Base-by-base conservation (phyloP, 495 filamentous ascomycete species). In the Parathielavia appendiculata region DNA sequence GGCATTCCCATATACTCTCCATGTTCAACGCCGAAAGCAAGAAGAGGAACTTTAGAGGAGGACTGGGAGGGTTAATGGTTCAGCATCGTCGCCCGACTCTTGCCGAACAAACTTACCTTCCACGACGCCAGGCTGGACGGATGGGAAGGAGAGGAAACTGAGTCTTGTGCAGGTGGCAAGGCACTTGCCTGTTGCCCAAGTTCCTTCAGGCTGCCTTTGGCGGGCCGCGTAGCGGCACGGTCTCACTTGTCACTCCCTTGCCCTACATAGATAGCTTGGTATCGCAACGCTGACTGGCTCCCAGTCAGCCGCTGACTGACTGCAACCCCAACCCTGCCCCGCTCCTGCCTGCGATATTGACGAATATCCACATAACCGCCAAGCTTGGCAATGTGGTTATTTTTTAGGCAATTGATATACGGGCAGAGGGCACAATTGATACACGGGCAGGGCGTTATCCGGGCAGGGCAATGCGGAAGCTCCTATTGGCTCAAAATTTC, bases 261-360 rank as follows among this genome's bases (percentile, higher is more conserved):
- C n/a, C n/a, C n/a, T n/a, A n/a, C n/a, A n/a, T n/a, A n/a, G n/a
- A n/a, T n/a, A n/a, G n/a, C n/a, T n/a, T n/a, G n/a, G n/a, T n/a
- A n/a, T n/a, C n/a, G n/a, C n/a, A n/a, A n/a, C n/a, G n/a, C n/a
- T n/a, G n/a, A n/a, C n/a, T n/a, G n/a, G n/a, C n/a, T n/a, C 20
- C 8, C 19, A 26, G 20, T 47, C 44, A 47, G 44, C 44, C 20
- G 44, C 44, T 47, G 22, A 30, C 44, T 47, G 44, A 47, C 44
- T 47, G 5, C 30, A 47, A 47, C 44, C 44, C 44, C 14, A 47
- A 47, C 19, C 44, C 44, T 47, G 44, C 44, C 44, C 44, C 44
- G 20, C 44, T 47, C 22, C 20, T 4, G 19, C 44, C 12, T 47
- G 20, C 20, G 44, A 26, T 23, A 47, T 30, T 30, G 44, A 22